Percentiles rank a stretch among this genome's conserved stretches.
These are phyloP conservation scores for Alternaria solani DNA, from an alignment of 2,329 filamentous ascomycete genomes.

Conservation along the genomic window DNA sequence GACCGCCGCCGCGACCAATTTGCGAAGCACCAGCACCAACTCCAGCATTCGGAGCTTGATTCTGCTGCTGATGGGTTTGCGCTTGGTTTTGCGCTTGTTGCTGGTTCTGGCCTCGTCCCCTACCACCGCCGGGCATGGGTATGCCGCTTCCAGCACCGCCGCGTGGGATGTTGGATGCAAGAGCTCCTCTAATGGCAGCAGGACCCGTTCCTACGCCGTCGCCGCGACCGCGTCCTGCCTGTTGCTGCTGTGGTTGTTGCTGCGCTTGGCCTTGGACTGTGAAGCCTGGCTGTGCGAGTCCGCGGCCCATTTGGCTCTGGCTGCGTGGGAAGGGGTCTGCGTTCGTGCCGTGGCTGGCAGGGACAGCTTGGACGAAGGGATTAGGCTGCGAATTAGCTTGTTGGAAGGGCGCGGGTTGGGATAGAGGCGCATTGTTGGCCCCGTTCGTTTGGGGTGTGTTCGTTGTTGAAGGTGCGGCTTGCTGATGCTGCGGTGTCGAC, in stretches of 20 bases:
- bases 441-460: conserved; percentile 27
- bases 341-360: conserved; percentile 10
- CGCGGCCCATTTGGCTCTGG: conserved; percentile 25
- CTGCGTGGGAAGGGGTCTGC: conserved; percentile 25
- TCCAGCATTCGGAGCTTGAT: conserved; percentile 15
- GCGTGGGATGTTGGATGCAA: conserved; percentile 44
- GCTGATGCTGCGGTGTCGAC: conserved; percentile 24
- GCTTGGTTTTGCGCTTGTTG: conserved; percentile 19
- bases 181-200: conserved; percentile 37
- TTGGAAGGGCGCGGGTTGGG: conserved; percentile 7
- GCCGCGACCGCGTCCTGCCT: conserved; percentile 20
- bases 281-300: conserved; percentile 39
- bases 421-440: conserved; percentile 14
- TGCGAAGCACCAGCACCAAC: conserved; percentile 22
- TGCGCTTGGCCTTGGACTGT: conserved; percentile 22
- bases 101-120: conserved; percentile 26
- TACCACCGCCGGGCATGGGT: conserved; percentile 41
- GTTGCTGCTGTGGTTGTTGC: conserved; percentile 28
- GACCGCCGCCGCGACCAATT: conserved; percentile 39
- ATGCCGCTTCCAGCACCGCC: conserved; percentile 40
- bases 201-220: conserved; percentile 28
- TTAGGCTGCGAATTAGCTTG: conserved; percentile 11
- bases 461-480: conserved; percentile 4
- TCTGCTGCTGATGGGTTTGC: conserved; percentile 20
- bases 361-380: conserved; percentile 24